Conservation (phyloP, 441 rosid species). For the Theobroma grandiflorum region DNA sequence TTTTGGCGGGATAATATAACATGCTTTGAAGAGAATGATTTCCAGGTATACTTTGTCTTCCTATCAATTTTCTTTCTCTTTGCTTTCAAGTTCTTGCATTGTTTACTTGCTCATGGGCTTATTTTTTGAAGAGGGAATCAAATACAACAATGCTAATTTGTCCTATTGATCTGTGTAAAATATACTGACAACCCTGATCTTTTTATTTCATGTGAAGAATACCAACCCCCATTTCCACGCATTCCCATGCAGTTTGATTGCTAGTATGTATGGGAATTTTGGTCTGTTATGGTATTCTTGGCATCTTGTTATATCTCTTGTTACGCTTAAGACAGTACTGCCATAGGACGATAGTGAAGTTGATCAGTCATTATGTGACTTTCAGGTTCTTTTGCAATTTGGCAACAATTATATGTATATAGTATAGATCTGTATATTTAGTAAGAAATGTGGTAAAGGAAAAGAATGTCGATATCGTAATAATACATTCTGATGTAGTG, state of each 20-base stretch:
- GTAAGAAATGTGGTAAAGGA: not conserved
- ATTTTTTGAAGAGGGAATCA: not conserved
- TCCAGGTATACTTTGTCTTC: conserved; percentile 66
- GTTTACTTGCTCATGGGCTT: not conserved
- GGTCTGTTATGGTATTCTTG: not conserved
- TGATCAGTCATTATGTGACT: not conserved
- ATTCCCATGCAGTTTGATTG: not conserved
- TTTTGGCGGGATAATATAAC: conserved; percentile 98
- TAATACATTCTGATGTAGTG: not conserved
- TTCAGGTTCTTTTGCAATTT: not conserved
- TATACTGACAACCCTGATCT: no score
- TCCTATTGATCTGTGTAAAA: no score
- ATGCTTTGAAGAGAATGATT: conserved; percentile 91
- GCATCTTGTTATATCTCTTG: no score
- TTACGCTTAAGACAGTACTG: no score
- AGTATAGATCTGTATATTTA: not conserved
- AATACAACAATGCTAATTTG: no score
- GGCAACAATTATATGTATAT: not conserved
- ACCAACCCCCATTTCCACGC: not conserved
- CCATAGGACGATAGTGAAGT: not conserved
- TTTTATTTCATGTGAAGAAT: not conserved
- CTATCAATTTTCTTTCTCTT: not conserved
- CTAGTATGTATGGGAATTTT: not conserved
- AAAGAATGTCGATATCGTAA: not conserved
- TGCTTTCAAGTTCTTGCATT: not conserved